Evolutionary conservation across 352 stramenopile genomes (phyloP), one percentile per base, ranked within the genome.

Genomic region (Pythium diclinum): DNA sequence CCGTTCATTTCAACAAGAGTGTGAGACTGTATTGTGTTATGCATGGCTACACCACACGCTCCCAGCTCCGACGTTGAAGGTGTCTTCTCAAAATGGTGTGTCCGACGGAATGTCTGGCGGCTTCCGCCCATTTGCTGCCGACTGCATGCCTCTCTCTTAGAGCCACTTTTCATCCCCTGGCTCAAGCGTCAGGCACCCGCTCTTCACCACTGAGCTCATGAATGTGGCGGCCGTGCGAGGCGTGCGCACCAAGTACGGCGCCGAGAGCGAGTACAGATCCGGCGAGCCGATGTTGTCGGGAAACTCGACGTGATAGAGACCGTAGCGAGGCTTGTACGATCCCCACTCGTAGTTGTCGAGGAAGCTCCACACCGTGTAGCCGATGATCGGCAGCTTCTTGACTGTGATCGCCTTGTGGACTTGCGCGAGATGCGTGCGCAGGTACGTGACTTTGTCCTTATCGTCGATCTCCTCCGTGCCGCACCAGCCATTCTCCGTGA

Each of bases 261-360:
- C 17, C 19, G 38, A 11, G 8, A 65, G 40, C 6, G 34, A 17
- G 21, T 52, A 67, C 16, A 42, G 44, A 13, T 73, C 61, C 11
- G 38, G 47, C 2, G 28, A 42, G 11, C 61, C 61, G n/a, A 52
- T 73, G 11, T 65, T 30, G 4, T 32, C 23, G 10, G 71, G 68
- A 56, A 78, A 85, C 49, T 81, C 72, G 51, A 85, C 73, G 67
- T 85, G 78, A 51, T 82, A 83, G 8, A 85, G 62, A 0, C 77
- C 77, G 44, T 81, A 85, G 52, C 77, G 75, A 6, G 75, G 73
- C 47, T 79, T 69, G 59, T 81, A 89, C 44, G 77, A 87, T 4
- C 92, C 79, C 95, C 95, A 98, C 67, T 98, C 93, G 72, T 97
- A 98, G 66, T 98, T 98, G 68, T 98, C 91, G 55, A 98, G 71